Evolutionary conservation across 2,329 filamentous ascomycete species (phyloP), one percentile per base, ranked within the genome.

Genomic region (Nakataea oryzae): DNA sequence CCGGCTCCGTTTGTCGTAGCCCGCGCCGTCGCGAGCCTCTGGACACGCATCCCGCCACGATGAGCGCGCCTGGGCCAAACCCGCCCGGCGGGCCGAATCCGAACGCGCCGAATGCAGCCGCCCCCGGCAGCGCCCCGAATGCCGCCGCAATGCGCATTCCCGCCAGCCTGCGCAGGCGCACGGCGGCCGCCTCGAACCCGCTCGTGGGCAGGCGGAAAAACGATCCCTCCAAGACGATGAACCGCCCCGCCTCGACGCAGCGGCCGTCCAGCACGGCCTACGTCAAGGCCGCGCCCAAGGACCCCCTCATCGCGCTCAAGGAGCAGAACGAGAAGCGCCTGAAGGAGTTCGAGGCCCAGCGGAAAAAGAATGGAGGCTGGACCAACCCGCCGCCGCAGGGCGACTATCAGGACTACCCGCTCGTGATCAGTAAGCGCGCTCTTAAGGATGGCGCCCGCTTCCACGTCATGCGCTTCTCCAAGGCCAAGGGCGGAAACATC

Each of bases 401-500:
- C 29, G 41, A 50, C 9, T 73, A 76, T 27, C 28, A 54, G 34
- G 54, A 61, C 12, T 81, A 80, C 67, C 90, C 91, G 17, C 81
- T 97, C 24, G 85, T 91, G 66, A 90, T 92, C 8, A 96, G 91
- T 8, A 96, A 96, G 74, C 86, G 87, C 69, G 86, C 87, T 12
- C 75, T 96, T 59, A 81, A 90, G 62, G 88, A 95, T 67, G 90
- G 89, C 7, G 77, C 96, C 63, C 89, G 93, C 59, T 87, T 92
- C 70, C 95, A 99, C 71, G 84, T 96, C 65, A 93, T 96, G 80
- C 88, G 90, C 67, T 86, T 99, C 67, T 72, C 76, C 63, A 81
- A 88, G 65, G 78, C 82, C 60, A 80, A 79, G 65, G 76, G 71
- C n/a, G 76, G 85, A 57, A 65, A 69, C 13, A 67, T 64, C 58